Evolutionary conservation across 2,329 filamentous ascomycete genomes (phyloP), one percentile per base, ranked within the genome.

Genomic region (Alternaria angustiovoidea): DNA sequence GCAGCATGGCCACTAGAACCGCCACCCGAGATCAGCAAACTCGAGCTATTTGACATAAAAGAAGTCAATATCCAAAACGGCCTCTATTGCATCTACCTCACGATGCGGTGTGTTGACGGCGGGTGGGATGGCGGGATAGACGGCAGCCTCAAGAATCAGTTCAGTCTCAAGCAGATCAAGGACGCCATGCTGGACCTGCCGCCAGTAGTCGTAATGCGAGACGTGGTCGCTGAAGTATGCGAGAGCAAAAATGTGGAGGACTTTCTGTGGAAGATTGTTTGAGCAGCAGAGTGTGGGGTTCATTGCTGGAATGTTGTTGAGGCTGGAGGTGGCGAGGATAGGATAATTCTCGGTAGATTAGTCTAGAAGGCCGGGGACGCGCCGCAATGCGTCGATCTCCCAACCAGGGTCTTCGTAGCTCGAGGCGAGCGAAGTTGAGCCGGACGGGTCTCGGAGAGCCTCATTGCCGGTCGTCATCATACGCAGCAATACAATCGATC

Each of bases 321-420:
- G 57, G 11, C 62, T 60, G 49, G 59, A 41, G 39, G 62, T 64
- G 56, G 63, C 59, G 56, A 58, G 49, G n/a, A 22, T 3, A 51
- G 41, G 36, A 32, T 43, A 46, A 41, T 49, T 51, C 42, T 57
- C 43, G 43, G 56, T 55, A 42, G 46, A 55, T 54, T 54, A 28
- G 32, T 60, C 64, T 62, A 64, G 62, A 62, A 60, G 56, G 54
- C 47, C 43, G 43, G 48, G 24, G 41, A 39, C 22, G 49, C 32
- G 53, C 59, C 53, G 59, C 53, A 51, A 48, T 14, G 7, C 39
- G 60, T 34, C 55, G 54, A 59, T 64, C 54, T 48, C 51, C 36
- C 49, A 38, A 56, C 47, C 47, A 52, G 51, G 22, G 51, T 44
- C 38, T 18, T 26, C 14, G 57, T 51, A 44, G 57, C 52, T 52